Conservation (phyloP, 306 rosid species). For the Mimosa bimucronata region DNA sequence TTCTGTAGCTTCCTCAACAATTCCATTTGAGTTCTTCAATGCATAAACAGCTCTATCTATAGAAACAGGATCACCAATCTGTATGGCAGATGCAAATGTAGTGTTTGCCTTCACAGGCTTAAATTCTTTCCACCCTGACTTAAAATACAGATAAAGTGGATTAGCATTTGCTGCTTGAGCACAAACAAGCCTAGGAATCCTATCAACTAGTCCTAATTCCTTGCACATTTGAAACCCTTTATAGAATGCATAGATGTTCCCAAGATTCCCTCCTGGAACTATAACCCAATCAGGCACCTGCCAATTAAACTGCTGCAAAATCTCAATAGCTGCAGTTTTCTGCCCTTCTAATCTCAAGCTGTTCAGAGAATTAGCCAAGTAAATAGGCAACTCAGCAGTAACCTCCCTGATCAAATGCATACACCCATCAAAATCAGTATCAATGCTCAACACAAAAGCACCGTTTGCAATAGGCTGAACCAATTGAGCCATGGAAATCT, state of each 20-base stretch:
- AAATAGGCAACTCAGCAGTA: slow-evolving; percentile 55
- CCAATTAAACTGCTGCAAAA: slow-evolving; percentile 66
- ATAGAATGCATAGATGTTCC: slow-evolving; percentile 65
- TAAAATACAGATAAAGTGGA: slow-evolving; percentile 53
- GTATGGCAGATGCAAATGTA: slow-evolving; percentile 63
- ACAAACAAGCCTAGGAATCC: slow-evolving; percentile 63
- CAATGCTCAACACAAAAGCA: slow-evolving; percentile 59
- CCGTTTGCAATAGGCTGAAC: slow-evolving; percentile 67
- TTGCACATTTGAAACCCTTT: slow-evolving; percentile 66
- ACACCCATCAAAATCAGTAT: slow-evolving; percentile 68
- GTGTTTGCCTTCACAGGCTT: slow-evolving; percentile 54
- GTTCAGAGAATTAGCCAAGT: slow-evolving; percentile 56
- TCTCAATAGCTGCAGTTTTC: slow-evolving; percentile 65
- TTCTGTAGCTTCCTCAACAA: slow-evolving; percentile 70
- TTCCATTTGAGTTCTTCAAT: slow-evolving; percentile 54
- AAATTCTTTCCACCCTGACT: slow-evolving; percentile 59
- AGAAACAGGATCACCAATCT: slow-evolving; percentile 67
- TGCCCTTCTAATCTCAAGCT: slow-evolving; percentile 62
- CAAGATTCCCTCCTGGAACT: slow-evolving; percentile 62
- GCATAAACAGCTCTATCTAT: slow-evolving; percentile 65
- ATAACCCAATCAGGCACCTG: slow-evolving; percentile 66
- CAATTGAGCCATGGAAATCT: slow-evolving; percentile 56
- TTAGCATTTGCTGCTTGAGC: slow-evolving; percentile 73
- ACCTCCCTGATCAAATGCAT: slow-evolving; percentile 60
- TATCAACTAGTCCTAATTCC: slow-evolving; percentile 61